Evolutionary conservation across 2,329 filamentous ascomycete genomes (phyloP).

Genomic region (Fusarium liriodendri): DNA sequence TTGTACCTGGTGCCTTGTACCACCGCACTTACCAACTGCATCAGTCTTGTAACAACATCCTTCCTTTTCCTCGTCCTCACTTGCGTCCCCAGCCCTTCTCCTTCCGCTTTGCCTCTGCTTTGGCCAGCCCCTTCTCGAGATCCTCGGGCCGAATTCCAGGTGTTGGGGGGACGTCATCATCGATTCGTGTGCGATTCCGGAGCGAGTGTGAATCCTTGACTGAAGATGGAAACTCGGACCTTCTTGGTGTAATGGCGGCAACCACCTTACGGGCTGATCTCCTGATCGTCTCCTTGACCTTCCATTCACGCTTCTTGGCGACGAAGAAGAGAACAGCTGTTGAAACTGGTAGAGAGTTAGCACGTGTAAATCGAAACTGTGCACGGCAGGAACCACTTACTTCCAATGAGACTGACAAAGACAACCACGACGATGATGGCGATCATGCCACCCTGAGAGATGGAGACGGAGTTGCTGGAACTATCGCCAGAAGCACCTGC

Average conservation of each 20-base stretch:
- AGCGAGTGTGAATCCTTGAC: conserved; percentile 57
- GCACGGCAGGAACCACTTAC: conserved; percentile 57
- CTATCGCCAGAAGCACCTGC: conserved; percentile 75
- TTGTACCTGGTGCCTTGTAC: background rate
- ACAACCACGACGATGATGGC: conserved; percentile 81
- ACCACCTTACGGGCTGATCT: conserved; percentile 74
- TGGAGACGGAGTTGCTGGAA: conserved; percentile 64
- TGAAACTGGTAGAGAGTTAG: conserved; percentile 59
- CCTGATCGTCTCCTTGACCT: conserved; percentile 76
- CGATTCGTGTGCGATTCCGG: conserved; percentile 57
- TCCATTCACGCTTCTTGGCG: conserved; percentile 89
- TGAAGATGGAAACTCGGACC: conserved; percentile 69
- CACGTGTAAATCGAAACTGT: background rate
- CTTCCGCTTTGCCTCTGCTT: conserved; percentile 51
- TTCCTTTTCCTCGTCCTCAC: background rate
- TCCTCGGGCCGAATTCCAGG: conserved; percentile 65
- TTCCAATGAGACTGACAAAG: conserved; percentile 73
- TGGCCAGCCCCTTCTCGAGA: conserved; percentile 67
- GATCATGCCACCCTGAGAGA: conserved; percentile 77
- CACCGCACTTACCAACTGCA: background rate
- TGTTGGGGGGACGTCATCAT: conserved; percentile 69
- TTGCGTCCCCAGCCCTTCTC: conserved; percentile 42
- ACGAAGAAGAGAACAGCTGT: conserved; percentile 79
- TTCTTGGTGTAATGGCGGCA: conserved; percentile 70
- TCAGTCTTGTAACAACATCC: background rate